phyloP scores from a whole-genome alignment of 306 rosid genomes.

The barrel medic (Medicago truncatula) region DNA sequence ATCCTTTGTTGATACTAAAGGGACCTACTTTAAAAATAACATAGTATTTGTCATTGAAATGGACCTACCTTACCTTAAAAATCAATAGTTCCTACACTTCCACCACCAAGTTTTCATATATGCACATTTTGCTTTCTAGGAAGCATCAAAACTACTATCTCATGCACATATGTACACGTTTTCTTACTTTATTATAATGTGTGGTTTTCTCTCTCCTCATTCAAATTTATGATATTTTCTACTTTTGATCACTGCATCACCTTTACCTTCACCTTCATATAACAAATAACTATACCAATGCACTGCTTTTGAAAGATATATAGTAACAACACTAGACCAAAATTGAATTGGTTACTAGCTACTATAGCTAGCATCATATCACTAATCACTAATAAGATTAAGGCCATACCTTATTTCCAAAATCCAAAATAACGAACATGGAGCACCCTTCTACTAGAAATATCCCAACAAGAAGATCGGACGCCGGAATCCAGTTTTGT shows the following conservation, averaged over 20 bases:
- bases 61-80: neutral
- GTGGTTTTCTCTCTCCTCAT: neutral
- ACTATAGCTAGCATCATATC: no score
- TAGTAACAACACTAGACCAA: neutral
- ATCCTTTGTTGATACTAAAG: neutral
- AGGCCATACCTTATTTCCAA: neutral
- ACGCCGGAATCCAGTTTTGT: neutral
- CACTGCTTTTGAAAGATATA: conserved; percentile 7
- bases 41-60: no score
- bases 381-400: neutral
- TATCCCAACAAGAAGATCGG: neutral
- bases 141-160: conserved; percentile 13
- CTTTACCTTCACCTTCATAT: neutral
- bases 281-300: neutral
- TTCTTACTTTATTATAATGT: neutral
- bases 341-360: neutral
- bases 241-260: neutral
- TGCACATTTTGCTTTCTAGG: neutral
- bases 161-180: neutral
- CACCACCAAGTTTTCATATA: neutral
- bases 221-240: neutral
- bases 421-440: neutral
- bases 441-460: conserved; percentile 1
- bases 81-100: neutral
- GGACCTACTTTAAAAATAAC: neutral